Conservation (phyloP, 352 stramenopile genomes). For the Phytophthora pluvialis region DNA sequence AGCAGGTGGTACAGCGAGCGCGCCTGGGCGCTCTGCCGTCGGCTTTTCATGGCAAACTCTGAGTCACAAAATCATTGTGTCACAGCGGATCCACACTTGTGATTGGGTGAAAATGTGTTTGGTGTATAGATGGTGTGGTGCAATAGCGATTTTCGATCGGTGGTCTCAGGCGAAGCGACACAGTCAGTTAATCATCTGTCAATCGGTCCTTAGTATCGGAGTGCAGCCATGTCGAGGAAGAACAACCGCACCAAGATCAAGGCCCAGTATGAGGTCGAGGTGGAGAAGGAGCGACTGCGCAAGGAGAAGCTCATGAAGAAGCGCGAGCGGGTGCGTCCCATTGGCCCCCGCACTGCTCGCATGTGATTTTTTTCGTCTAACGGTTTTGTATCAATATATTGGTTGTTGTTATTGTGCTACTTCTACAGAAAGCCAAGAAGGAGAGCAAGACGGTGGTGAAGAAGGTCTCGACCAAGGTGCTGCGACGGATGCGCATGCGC, state of each 20-base stretch:
- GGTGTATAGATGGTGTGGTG: constrained; percentile 13
- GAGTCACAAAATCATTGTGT: constrained; percentile 11
- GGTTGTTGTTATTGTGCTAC: background rate
- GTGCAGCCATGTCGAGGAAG: constrained; percentile 72
- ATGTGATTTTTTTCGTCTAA: too few relatives aligned
- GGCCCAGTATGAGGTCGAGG: constrained; percentile 81
- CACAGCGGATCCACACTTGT: constrained; percentile 9
- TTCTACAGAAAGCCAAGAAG: constrained; percentile 58
- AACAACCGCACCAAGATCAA: constrained; percentile 85
- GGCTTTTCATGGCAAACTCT: constrained; percentile 32
- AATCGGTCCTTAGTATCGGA: background rate
- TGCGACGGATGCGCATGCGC: constrained; percentile 66
- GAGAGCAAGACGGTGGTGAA: constrained; percentile 65
- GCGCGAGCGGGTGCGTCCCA: constrained; percentile 59
- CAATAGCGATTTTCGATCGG: constrained; percentile 13
- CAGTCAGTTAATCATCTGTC: background rate
- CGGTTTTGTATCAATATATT: background rate
- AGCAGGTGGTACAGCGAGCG: constrained; percentile 38
- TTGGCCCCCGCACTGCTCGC: background rate
- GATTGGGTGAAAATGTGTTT: constrained; percentile 22
- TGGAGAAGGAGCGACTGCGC: constrained; percentile 71
- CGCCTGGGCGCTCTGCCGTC: constrained; percentile 26
- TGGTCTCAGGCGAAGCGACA: constrained; percentile 31
- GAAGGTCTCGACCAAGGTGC: constrained; percentile 79
- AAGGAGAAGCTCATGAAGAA: constrained; percentile 81